Evolutionary conservation across 495 filamentous ascomycete species (phyloP).

Genomic region (Penicillium pulvis): DNA sequence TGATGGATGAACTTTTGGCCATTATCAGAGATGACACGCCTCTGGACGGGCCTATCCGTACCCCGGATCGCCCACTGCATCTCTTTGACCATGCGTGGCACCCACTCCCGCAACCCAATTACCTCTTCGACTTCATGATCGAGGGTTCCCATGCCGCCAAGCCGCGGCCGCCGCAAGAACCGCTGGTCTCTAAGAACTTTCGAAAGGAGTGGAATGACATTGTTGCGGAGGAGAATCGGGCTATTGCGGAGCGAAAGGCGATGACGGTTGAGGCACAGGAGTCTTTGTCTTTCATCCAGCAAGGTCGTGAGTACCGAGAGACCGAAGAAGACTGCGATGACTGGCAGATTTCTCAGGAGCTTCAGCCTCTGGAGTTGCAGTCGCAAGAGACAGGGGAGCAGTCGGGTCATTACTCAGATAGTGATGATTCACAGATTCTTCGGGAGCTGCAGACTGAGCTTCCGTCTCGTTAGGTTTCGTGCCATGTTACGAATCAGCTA

Average conservation of each 20-base stretch:
- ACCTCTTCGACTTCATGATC: not conserved
- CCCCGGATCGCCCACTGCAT: not conserved
- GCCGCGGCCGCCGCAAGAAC: not conserved
- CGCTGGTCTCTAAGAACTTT: not conserved
- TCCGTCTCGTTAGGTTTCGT: not conserved
- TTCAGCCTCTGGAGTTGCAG: not conserved
- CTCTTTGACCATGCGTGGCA: not conserved
- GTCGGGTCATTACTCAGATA: not conserved
- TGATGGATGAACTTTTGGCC: not conserved
- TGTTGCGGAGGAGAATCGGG: not conserved
- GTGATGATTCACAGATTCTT: not conserved
- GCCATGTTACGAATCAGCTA: not conserved
- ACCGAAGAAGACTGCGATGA: not conserved
- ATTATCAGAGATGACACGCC: slow-evolving; percentile 5
- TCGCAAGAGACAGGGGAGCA: not conserved
- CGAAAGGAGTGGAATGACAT: not conserved
- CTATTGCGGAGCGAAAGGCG: not conserved
- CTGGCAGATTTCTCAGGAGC: not conserved
- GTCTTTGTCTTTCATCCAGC: not conserved
- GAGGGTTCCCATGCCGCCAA: not conserved
- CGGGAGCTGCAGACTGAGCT: not conserved
- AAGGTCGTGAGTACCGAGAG: not conserved
- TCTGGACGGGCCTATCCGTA: not conserved
- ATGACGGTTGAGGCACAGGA: not conserved
- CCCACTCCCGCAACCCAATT: not conserved